Evolutionary conservation across 192 early-diverging fungal genomes (phyloP), one percentile per base, ranked within the genome.

Genomic region (Coemansia sp.): DNA sequence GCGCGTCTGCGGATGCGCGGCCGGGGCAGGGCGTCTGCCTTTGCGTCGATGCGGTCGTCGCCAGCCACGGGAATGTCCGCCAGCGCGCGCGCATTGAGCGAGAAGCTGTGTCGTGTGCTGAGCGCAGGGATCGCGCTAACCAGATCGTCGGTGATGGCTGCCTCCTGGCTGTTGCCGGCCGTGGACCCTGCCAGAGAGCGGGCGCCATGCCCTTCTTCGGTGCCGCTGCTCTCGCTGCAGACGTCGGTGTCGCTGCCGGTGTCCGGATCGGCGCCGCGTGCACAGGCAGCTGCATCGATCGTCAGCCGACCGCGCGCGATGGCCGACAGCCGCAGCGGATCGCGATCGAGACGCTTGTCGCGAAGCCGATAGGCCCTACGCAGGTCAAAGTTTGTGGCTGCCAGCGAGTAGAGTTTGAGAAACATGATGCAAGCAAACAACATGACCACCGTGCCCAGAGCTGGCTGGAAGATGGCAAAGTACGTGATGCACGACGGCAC

Each of bases 341-440:
- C 77, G 63, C 50, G 63, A 48, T 60, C 48, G 7, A 79, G 71
- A 20, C 60, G 65, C 29, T 68, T 51, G 51, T 80, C 73, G 49
- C 76, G 83, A 60, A 84, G 83, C n/a, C 84, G 67, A 38, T 85
- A 85, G 7, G 84, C 83, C 11, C 76, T 69, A 50, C 94, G 87
- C 48, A 94, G 73, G 49, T 92, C 92, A 62, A 85, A 85, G 83
- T 93, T 93, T 17, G 92, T 90, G 11, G 92, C 83, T 0, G 83
- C 84, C 76, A 88, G 91, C 18, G 92, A 94, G 18, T 87, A 86
- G 56, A 94, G 81, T 84, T 96, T 94, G 48, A 94, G 82, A 61
- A 91, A 89, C 57, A 92, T 85, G 64, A 94, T 83, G 7, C 88
- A 75, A 2, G 87, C 86, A 48, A 77, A 80, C 18, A 87, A 51